Conservation (phyloP, 306 rosid genomes). For the Trifolium pratense region DNA sequence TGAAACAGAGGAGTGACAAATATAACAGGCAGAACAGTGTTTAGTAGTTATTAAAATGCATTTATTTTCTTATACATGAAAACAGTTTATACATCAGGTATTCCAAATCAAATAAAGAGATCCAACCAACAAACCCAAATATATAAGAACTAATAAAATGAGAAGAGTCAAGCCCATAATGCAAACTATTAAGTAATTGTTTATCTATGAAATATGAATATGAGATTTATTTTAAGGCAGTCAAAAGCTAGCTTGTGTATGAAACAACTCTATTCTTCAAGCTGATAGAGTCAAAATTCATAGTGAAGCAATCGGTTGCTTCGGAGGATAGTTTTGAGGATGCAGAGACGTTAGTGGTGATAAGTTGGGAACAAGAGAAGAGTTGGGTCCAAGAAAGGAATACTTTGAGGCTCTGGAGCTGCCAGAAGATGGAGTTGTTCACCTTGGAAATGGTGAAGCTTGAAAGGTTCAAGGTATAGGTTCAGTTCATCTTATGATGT, state of each 20-base stretch:
- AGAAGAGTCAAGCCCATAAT: slow-evolving; percentile 7
- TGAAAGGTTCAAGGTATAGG: no score
- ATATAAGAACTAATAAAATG: neutral
- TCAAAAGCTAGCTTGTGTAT: neutral
- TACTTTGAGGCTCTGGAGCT: no score
- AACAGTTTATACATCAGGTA: slow-evolving; percentile 14
- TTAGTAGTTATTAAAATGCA: slow-evolving; percentile 26
- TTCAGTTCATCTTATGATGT: no score
- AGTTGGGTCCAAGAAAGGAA: no score
- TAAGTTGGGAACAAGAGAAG: no score
- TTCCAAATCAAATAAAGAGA: slow-evolving; percentile 22
- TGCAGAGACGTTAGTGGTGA: no score
- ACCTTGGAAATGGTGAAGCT: no score
- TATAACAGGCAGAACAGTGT: neutral
- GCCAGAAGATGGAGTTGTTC: no score
- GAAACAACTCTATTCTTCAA: no score
- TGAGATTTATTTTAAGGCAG: neutral
- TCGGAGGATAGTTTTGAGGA: no score
- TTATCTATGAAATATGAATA: slow-evolving; percentile 19
- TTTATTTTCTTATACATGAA: slow-evolving; percentile 21
- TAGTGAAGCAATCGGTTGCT: no score
- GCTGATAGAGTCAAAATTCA: no score
- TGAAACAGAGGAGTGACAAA: slow-evolving; percentile 40
- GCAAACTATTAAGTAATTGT: slow-evolving; percentile 10
- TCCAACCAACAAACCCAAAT: slow-evolving; percentile 4